phyloP scores from a whole-genome alignment of 768 basidiomycete species.

The Leccinum incarnatum region DNA sequence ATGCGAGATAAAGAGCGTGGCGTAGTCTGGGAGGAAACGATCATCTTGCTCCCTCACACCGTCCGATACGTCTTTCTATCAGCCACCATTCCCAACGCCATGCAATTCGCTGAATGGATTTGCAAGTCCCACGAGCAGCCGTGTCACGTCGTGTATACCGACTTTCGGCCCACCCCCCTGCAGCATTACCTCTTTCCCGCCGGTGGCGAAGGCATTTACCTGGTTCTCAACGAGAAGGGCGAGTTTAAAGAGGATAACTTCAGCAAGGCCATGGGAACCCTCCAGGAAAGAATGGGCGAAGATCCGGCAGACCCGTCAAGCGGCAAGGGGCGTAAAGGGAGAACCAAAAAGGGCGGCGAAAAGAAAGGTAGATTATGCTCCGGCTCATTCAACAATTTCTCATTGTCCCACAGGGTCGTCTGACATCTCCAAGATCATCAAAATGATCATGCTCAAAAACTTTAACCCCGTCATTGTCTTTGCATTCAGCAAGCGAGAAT shows the following conservation, averaged over 20 bases:
- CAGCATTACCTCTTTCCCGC: slow-evolving; percentile 98
- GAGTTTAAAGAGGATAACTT: slow-evolving; percentile 98
- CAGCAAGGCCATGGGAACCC: slow-evolving; percentile 93
- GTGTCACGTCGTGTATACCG: slow-evolving; percentile 98
- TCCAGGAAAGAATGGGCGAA: slow-evolving; percentile 81
- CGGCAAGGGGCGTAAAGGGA: slow-evolving; percentile 89
- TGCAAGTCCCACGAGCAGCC: slow-evolving; percentile 96
- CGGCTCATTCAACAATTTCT: not conserved
- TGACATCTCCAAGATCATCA: slow-evolving; percentile 96
- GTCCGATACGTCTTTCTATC: slow-evolving; percentile 99
- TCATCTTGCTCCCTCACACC: slow-evolving; percentile 92
- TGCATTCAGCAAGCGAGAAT: slow-evolving; percentile 97
- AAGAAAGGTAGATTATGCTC: slow-evolving; percentile 66
- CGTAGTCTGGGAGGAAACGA: slow-evolving; percentile 99
- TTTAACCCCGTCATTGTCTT: slow-evolving; percentile 99
- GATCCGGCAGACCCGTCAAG: slow-evolving; percentile 85
- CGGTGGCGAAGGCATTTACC: slow-evolving; percentile 94
- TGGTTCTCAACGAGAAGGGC: slow-evolving; percentile 98
- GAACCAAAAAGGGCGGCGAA: slow-evolving; percentile 88
- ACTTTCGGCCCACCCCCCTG: slow-evolving; percentile 96
- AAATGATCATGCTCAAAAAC: slow-evolving; percentile 97
- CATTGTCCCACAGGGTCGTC: slow-evolving; percentile 59
- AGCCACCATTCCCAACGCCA: slow-evolving; percentile 98
- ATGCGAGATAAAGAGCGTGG: slow-evolving; percentile 99
- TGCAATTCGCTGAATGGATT: slow-evolving; percentile 99